These are phyloP conservation scores for Penicillium sumatraense DNA, from an alignment of 2,329 filamentous ascomycete species.

Conservation along the genomic window DNA sequence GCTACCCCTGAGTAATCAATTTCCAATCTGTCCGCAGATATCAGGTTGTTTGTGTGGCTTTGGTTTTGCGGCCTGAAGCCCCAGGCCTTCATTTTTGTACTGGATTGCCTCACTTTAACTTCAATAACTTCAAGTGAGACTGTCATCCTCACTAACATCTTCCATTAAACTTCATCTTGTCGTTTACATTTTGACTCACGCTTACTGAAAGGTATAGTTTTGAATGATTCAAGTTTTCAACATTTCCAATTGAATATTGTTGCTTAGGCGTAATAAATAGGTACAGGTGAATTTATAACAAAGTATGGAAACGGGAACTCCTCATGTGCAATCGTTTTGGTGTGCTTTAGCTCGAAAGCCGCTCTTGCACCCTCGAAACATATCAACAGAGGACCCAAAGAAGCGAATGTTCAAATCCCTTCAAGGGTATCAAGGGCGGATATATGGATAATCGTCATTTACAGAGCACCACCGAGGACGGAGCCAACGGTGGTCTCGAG, in stretches of 20 bases:
- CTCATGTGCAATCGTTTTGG: constrained; percentile 22
- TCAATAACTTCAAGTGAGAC: too few species aligned
- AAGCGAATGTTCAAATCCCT: constrained; percentile 24
- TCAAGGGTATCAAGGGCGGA: constrained; percentile 15
- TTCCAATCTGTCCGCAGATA: too few species aligned
- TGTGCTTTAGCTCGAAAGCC: constrained; percentile 14
- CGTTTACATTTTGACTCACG: too few species aligned
- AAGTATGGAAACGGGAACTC: constrained; percentile 20
- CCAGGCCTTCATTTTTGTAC: too few species aligned
- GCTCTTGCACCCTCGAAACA: constrained; percentile 14
- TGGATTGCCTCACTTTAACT: too few species aligned
- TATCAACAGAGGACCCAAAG: constrained; percentile 23
- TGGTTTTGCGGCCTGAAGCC: too few species aligned
- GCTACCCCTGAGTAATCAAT: too few species aligned
- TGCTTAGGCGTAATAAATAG: constrained; percentile 17
- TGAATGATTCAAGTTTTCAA: too few species aligned
- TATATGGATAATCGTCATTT: constrained; percentile 11
- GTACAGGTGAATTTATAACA: constrained; percentile 17
- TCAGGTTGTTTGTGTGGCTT: too few species aligned
- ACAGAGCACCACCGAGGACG: constrained; percentile 16
- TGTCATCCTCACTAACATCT: too few species aligned
- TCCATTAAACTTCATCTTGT: too few species aligned
- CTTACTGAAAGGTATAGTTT: too few species aligned
- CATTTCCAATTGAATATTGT: constrained; percentile 6
- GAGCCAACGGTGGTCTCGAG: constrained; percentile 19